A percentile compares a stretch with the other conserved stretches of the same genome.
Conservation (phyloP, 129 eudicot genomes). For the Solidago caesia region DNA sequence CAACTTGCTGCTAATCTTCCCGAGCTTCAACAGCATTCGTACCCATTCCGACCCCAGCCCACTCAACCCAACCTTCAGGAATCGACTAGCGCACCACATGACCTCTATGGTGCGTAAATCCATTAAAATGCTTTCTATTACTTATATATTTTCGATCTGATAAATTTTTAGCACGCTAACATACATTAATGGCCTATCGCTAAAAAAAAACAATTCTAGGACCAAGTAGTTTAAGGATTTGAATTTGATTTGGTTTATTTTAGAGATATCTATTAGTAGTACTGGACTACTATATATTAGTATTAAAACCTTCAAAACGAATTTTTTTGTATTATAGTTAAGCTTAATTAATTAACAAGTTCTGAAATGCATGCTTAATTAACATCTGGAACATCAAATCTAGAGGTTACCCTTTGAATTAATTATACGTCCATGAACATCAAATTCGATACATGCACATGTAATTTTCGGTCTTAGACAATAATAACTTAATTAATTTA, state of each 20-base stretch:
- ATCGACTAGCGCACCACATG: constrained; percentile 26
- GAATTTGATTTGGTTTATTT: neutral
- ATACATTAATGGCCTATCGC: too few species aligned
- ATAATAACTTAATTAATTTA: neutral
- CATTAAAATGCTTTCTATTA: neutral
- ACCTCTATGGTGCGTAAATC: constrained; percentile 29
- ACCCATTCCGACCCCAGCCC: constrained; percentile 61
- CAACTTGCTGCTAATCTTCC: constrained; percentile 47
- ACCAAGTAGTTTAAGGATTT: neutral
- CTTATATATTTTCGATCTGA: neutral
- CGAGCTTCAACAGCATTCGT: constrained; percentile 35
- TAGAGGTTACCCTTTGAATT: too few species aligned
- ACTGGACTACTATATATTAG: too few species aligned
- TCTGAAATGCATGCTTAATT: too few species aligned
- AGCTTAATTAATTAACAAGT: too few species aligned
- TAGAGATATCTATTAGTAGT: neutral
- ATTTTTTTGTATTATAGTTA: too few species aligned
- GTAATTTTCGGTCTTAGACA: neutral
- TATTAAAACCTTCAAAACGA: neutral
- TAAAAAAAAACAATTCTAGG: neutral
- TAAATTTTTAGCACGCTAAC: neutral
- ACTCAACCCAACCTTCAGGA: constrained; percentile 75
- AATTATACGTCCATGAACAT: too few species aligned
- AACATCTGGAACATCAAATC: too few species aligned
- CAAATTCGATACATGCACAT: too few species aligned